Conservation (phyloP, 768 basidiomycete species). For the Leccinum variicolor region DNA sequence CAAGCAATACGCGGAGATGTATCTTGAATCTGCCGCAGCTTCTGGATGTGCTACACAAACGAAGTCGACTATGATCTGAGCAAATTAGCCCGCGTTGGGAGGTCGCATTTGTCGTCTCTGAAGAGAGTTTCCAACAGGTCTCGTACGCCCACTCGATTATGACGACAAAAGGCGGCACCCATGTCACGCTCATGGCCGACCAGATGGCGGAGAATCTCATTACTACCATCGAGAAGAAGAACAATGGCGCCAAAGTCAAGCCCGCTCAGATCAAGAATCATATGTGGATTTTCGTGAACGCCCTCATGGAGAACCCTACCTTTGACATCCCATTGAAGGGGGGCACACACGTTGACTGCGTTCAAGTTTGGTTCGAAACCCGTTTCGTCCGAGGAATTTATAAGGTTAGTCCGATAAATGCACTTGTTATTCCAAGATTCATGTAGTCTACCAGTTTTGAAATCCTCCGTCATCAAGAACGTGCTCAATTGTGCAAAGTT, state of each 20-base stretch:
- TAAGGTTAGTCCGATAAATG: slow-evolving; percentile 57
- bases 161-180: slow-evolving; percentile 94
- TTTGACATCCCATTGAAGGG: slow-evolving; percentile 99
- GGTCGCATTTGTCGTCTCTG: slow-evolving; percentile 90
- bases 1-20: slow-evolving; percentile 96
- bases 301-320: slow-evolving; percentile 93
- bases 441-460: slow-evolving; percentile 54
- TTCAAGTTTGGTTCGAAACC: slow-evolving; percentile 93
- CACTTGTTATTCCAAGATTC: neutral
- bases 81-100: slow-evolving; percentile 85
- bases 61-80: slow-evolving; percentile 83
- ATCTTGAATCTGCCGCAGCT: slow-evolving; percentile 69
- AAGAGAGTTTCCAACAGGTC: slow-evolving; percentile 89
- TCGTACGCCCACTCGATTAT: slow-evolving; percentile 98
- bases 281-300: slow-evolving; percentile 97
- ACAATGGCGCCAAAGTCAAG: slow-evolving; percentile 92
- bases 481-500: slow-evolving; percentile 95
- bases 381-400: slow-evolving; percentile 80
- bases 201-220: slow-evolving; percentile 86
- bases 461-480: slow-evolving; percentile 87
- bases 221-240: slow-evolving; percentile 88
- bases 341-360: slow-evolving; percentile 80
- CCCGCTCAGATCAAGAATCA: slow-evolving; percentile 93
- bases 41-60: slow-evolving; percentile 76
- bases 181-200: slow-evolving; percentile 81